Percentiles rank a stretch among this genome's conserved stretches.
Evolutionary conservation across 805 yeast species (phyloP).

Genomic region (Clavispora fructus): DNA sequence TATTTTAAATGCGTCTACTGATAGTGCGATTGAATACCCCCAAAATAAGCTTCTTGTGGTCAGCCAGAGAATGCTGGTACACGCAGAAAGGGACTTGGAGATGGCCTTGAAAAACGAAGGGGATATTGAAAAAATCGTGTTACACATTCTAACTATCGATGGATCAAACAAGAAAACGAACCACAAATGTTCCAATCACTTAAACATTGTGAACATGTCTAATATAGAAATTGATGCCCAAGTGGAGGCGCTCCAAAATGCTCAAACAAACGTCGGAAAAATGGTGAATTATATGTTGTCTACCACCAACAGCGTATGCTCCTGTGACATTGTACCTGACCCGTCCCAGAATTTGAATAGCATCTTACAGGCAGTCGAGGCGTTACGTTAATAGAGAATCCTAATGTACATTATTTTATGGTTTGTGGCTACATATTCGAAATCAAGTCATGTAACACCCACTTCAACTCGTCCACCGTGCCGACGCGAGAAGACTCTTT

Average conservation of each 20-base stretch:
- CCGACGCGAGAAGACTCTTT: constrained; percentile 39
- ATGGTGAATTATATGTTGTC: background rate
- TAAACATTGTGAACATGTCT: background rate
- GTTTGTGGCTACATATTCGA: constrained; percentile 24
- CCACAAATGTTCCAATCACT: background rate
- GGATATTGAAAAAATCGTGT: background rate
- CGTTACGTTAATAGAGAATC: background rate
- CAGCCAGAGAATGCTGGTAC: constrained; percentile 9
- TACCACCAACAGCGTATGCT: background rate
- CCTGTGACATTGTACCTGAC: background rate
- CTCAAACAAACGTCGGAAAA: background rate
- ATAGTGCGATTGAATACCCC: background rate
- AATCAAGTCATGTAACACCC: constrained; percentile 67
- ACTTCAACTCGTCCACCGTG: constrained; percentile 61
- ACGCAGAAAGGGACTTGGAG: background rate
- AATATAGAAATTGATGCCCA: background rate
- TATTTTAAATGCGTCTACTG: constrained; percentile 7
- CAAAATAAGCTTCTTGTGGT: background rate
- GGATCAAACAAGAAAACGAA: background rate
- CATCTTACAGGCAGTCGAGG: background rate
- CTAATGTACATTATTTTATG: constrained; percentile 1
- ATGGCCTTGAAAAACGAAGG: constrained; percentile 1
- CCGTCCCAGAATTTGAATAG: background rate
- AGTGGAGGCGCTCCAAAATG: background rate
- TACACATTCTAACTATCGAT: constrained; percentile 1